A percentile compares a stretch with the other conserved stretches of the same genome.
phyloP scores from a whole-genome alignment of 345 rosid species.

The Salix exigua region DNA sequence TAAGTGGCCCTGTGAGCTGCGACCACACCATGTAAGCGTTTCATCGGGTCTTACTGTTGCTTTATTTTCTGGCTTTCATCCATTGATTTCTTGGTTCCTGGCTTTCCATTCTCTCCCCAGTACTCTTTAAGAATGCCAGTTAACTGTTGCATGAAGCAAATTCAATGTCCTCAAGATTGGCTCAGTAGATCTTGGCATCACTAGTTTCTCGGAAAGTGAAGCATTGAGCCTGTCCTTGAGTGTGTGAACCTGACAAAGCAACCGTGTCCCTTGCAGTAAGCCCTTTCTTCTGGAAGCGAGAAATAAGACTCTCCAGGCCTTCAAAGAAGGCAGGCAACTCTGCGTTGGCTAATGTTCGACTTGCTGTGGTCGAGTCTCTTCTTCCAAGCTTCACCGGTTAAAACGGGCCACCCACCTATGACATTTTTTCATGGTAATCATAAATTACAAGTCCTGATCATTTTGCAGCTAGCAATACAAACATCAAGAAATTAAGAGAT shows the following conservation, averaged over 20 bases:
- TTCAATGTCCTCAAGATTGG: too few relatives aligned
- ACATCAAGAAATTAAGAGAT: background rate
- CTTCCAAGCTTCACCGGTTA: conserved; percentile 26
- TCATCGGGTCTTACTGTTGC: too few relatives aligned
- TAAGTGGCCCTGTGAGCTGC: too few relatives aligned
- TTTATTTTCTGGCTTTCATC: too few relatives aligned
- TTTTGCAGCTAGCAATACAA: too few relatives aligned
- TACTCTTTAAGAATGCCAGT: too few relatives aligned
- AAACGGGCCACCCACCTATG: conserved; percentile 23
- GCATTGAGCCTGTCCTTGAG: conserved; percentile 6
- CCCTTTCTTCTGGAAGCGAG: conserved; percentile 8
- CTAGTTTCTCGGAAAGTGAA: background rate
- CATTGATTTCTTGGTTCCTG: too few relatives aligned
- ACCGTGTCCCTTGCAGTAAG: conserved; percentile 23
- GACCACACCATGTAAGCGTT: too few relatives aligned
- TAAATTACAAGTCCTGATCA: background rate
- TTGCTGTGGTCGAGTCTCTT: conserved; percentile 21
- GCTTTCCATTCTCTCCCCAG: too few relatives aligned
- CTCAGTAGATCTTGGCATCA: too few relatives aligned
- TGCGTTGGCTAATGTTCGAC: background rate
- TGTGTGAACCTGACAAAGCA: conserved; percentile 23
- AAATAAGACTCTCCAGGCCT: background rate
- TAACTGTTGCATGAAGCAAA: too few relatives aligned
- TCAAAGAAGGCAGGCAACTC: conserved; percentile 16
- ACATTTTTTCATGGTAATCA: background rate